Evolutionary conservation across 2,329 filamentous ascomycete genomes (phyloP), one percentile per base, ranked within the genome.

Genomic region (Epichloe uncinata): DNA sequence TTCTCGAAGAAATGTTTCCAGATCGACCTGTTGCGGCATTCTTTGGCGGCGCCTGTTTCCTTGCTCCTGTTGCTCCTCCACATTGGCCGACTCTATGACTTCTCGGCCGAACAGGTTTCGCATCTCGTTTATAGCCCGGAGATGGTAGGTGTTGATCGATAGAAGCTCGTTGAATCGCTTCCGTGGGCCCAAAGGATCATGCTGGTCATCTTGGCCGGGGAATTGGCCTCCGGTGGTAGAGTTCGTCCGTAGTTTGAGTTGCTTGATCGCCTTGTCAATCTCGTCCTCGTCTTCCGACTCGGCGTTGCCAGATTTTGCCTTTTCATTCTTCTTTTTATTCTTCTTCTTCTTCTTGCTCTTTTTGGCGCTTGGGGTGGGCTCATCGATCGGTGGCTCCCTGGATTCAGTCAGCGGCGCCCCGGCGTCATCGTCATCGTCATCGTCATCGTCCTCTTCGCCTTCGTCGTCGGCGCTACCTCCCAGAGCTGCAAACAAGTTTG

Each of bases 41-140:
- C 65, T 62, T 13, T 46, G 41, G 11, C 65, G 59, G 41, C 64
- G 60, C 30, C 61, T 59, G 30, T 66, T 61, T 47, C 65, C 64
- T 41, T 59, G 63, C 54, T 74, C 66, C 37, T 68, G 66, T 45
- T 69, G 69, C 51, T 78, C 73, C 52, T 78, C 75, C 6, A 66
- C 69, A 15, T 71, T 63, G 8, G 71, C 76, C 1, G 70, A 74
- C 60, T 71, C 78, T 65, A 75, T 84, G 60, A 70, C 77, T 50
- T 73, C 79, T 55, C 69, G 71, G 6, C 73, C 78, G 63, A 75
- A 81, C 2, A 81, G 64, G 33, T 69, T 71, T 47, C 75, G 84
- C 88, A 98, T 96, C 69, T 98, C 93, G 60, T 95, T 95, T 36
- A 84, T 74, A 7, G 87, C 87, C 62, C 91, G 90, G 11, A 98